Percentiles rank a stretch among this genome's conserved stretches.
Evolutionary conservation across 2,329 filamentous ascomycete species (phyloP).

Genomic region (Ceratocystis huliohia): DNA sequence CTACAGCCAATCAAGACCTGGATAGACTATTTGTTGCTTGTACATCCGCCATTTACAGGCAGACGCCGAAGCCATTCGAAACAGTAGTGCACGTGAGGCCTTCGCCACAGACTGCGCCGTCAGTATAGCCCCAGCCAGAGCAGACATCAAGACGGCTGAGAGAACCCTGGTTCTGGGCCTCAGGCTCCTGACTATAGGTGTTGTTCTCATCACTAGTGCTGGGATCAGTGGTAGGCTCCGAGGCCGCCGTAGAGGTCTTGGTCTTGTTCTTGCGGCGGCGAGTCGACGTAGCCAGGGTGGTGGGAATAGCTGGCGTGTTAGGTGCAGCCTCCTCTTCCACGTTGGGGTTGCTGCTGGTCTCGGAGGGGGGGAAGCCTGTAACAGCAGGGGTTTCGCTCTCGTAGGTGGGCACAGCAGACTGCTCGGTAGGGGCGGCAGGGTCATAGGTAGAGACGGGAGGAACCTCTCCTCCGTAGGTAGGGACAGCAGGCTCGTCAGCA

Average conservation of each 20-base stretch:
- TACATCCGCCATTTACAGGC: neutral
- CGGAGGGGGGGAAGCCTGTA: neutral
- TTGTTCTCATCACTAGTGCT: neutral
- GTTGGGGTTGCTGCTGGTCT: neutral
- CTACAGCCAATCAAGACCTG: neutral
- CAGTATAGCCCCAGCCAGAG: neutral
- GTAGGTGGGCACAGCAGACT: neutral
- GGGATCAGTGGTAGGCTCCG: neutral
- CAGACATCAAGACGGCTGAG: neutral
- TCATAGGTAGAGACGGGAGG: neutral
- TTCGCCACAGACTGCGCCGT: neutral
- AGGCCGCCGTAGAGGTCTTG: neutral
- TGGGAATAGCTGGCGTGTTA: neutral
- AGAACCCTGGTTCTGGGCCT: neutral
- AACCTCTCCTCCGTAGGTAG: neutral
- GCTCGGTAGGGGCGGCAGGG: neutral
- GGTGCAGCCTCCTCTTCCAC: neutral
- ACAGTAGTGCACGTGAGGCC: neutral
- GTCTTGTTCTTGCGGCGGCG: neutral
- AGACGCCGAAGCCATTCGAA: neutral
- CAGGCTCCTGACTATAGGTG: neutral
- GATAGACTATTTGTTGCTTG: neutral
- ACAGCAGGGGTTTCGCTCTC: neutral
- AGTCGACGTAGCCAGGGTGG: conserved; percentile 1
- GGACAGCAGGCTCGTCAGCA: neutral